phyloP scores from a whole-genome alignment of 1,139 yeast genomes.

The Diutina catenulata region DNA sequence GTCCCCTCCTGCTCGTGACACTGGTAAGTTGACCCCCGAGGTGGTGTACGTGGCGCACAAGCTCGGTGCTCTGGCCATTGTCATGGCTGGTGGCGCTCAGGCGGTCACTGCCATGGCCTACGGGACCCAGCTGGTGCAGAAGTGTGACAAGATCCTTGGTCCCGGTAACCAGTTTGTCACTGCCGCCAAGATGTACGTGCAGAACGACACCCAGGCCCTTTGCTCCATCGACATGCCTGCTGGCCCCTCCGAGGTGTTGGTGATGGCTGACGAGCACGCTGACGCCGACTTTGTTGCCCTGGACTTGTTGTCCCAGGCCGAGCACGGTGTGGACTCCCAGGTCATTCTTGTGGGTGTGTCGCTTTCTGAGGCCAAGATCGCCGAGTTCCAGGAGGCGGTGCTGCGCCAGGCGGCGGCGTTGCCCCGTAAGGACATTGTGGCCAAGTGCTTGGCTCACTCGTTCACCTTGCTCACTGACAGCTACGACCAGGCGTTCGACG shows the following conservation, averaged over 20 bases:
- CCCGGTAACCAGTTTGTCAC: constrained; percentile 99
- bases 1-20: constrained; percentile 89
- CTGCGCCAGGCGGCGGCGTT: constrained; percentile 72
- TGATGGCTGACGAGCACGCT: constrained; percentile 75
- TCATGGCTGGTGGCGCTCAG: constrained; percentile 98
- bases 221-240: constrained; percentile 99
- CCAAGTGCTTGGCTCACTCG: constrained; percentile 87
- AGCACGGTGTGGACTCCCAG: constrained; percentile 97
- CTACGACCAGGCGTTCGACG: constrained; percentile 65
- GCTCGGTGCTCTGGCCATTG: constrained; percentile 81
- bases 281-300: constrained; percentile 95
- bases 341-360: constrained; percentile 82
- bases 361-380: constrained; percentile 46
- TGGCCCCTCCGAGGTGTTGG: constrained; percentile 96
- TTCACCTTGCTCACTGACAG: constrained; percentile 58
- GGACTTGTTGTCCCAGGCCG: constrained; percentile 94
- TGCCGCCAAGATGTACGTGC: constrained; percentile 96
- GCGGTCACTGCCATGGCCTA: constrained; percentile 98
- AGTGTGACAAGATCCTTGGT: constrained; percentile 93
- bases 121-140: constrained; percentile 85
- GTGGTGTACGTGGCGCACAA: constrained; percentile 96
- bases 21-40: constrained; percentile 91
- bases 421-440: constrained; percentile 89
- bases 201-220: constrained; percentile 87
- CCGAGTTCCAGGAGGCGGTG: constrained; percentile 68